Percentiles rank a stretch among this genome's conserved stretches.
These are phyloP conservation scores for Collybiopsis confluens DNA, from an alignment of 768 basidiomycete genomes.

Conservation along the genomic window DNA sequence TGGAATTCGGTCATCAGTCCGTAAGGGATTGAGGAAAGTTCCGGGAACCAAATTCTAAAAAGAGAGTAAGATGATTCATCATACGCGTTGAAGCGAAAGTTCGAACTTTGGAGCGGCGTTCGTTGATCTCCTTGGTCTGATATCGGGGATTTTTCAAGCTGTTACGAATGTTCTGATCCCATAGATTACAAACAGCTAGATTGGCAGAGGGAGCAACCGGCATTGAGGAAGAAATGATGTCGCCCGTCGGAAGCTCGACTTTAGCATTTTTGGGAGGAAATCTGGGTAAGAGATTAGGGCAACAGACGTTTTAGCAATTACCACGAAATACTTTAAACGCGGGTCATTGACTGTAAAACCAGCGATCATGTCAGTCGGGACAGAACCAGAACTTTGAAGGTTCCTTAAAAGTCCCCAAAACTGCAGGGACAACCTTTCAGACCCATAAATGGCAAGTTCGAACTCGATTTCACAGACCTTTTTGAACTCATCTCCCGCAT, in stretches of 20 bases:
- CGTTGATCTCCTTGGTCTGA: conserved; percentile 83
- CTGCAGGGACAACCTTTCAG: conserved; percentile 28
- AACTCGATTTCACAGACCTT: conserved; percentile 36
- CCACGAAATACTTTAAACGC: conserved; percentile 61
- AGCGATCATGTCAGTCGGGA: conserved; percentile 73
- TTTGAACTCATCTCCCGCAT: conserved; percentile 51
- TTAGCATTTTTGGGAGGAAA: conserved; percentile 82
- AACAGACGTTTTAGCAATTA: background rate
- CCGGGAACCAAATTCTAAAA: conserved; percentile 75
- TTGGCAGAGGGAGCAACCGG: conserved; percentile 49
- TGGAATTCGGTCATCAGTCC: conserved; percentile 81
- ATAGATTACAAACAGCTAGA: conserved; percentile 67
- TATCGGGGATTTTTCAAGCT: conserved; percentile 58
- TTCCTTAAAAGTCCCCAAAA: conserved; percentile 64
- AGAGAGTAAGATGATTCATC: background rate
- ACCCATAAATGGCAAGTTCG: background rate
- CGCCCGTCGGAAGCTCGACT: conserved; percentile 24
- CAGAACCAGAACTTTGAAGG: conserved; percentile 58
- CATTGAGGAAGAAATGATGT: conserved; percentile 21
- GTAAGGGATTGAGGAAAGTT: conserved; percentile 55
- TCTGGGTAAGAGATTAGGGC: conserved; percentile 31
- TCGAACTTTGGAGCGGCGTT: conserved; percentile 68
- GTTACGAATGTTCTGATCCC: conserved; percentile 58
- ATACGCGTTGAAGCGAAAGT: background rate
- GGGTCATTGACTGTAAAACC: conserved; percentile 85